Conservation (phyloP, 225 moss, liverwort and hornwort species). For the Climacium dendroides region DNA sequence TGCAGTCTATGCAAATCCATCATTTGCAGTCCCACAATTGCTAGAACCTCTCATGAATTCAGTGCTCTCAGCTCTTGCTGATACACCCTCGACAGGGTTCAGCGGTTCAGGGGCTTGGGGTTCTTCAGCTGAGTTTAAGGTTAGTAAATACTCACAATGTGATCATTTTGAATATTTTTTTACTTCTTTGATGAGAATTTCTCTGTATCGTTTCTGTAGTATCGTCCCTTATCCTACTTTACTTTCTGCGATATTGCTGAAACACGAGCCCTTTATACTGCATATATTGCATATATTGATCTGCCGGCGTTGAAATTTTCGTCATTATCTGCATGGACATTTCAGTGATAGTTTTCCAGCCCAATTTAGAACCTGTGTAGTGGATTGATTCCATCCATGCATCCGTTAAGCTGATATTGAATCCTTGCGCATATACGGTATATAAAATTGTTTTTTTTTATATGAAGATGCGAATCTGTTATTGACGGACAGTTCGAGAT, state of each 20-base stretch:
- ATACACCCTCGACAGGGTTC: constrained; percentile 79
- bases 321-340: not conserved
- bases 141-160: constrained; percentile 7
- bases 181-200: not conserved
- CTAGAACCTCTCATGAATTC: constrained; percentile 86
- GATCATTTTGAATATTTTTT: not conserved
- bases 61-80: constrained; percentile 64
- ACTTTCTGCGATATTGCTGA: not conserved
- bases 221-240: not conserved
- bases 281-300: not conserved
- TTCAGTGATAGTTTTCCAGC: not conserved
- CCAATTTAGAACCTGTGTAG: not conserved
- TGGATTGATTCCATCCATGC: not conserved
- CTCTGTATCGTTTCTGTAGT: not conserved
- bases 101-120: constrained; percentile 45
- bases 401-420: not conserved
- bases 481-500: not conserved
- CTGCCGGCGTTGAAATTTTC: not conserved
- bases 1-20: constrained; percentile 74
- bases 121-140: constrained; percentile 60
- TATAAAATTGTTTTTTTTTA: not conserved
- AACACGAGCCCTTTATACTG: not conserved
- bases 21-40: constrained; percentile 64
- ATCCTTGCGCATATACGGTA: not conserved
- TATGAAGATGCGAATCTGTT: not conserved